Evolutionary conservation across 2,329 filamentous ascomycete species (phyloP), one percentile per base, ranked within the genome.

Genomic region (Xylariaceae sp.): DNA sequence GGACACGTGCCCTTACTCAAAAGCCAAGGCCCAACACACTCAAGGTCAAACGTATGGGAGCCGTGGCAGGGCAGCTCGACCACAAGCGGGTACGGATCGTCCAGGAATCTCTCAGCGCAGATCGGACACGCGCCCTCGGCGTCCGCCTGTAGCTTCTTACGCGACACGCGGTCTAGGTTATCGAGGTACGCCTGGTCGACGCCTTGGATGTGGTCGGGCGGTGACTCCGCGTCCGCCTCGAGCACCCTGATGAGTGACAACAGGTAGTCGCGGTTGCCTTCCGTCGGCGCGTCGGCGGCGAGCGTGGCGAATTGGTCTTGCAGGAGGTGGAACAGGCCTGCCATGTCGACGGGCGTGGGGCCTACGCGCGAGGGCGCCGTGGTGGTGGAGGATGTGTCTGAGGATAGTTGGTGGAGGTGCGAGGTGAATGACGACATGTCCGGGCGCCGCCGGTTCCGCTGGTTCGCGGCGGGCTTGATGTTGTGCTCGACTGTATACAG

Each of bases 1-100:
- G 84, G 84, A 67, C 84, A 87, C 26, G 77, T 85, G 30, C 84
- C 84, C 70, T 87, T 85, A 63, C 81, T 78, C 67, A 79, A 73
- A 67, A 88, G 67, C 85, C 85, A 88, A 6, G 85, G 84, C 3
- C 78, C 81, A 2, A 87, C 83, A 63, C 85, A 88, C 72, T 88
- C 85, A n/a, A 87, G 70, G 63, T 88, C 85, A 65, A 85, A 87
- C 43, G 72, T 72, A 68, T 88, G 85, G 33, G 69, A 73, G 26
- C 74, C 75, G 62, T 83, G 75, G 66, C 85, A 88, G 33, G 84
- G 84, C 64, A 88, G 74, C 73, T 84, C 78, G 23, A 87, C 85
- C 10, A 87, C 83, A 2, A 88, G 74, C 50, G 79, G 81, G 66
- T 83, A 86, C 62, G 75, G 72, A 64, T 88, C 85, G 62, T 87